Conservation (phyloP, 2,329 filamentous ascomycete genomes). For the Ophiostoma tasmaniense region DNA sequence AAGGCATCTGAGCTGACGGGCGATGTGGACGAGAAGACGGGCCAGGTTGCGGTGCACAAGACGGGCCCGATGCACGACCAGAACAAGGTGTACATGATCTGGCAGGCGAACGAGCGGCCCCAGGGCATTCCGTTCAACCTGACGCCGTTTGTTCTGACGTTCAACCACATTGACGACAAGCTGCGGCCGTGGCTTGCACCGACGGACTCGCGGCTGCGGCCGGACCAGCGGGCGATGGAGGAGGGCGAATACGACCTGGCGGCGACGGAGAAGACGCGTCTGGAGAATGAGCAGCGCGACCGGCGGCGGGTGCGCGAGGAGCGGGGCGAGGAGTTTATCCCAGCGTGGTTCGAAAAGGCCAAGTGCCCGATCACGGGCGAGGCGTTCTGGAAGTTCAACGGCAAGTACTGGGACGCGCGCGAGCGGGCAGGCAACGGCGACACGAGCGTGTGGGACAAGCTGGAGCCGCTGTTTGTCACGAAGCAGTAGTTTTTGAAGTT, state of each 20-base stretch:
- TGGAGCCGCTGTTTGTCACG: constrained; percentile 61
- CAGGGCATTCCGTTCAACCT: constrained; percentile 90
- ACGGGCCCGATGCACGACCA: constrained; percentile 51
- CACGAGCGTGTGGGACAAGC: constrained; percentile 52
- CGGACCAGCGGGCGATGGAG: constrained; percentile 96
- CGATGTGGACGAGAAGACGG: constrained; percentile 26
- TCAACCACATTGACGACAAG: constrained; percentile 87
- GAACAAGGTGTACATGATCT: constrained; percentile 77
- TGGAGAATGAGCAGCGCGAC: constrained; percentile 84
- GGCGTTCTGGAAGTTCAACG: constrained; percentile 81
- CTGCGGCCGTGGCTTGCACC: constrained; percentile 71
- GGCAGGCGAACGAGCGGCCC: constrained; percentile 79
- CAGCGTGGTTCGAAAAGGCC: constrained; percentile 74
- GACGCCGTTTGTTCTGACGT: constrained; percentile 87
- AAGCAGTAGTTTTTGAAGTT: not conserved
- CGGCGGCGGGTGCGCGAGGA: constrained; percentile 65
- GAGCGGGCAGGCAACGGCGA: constrained; percentile 56
- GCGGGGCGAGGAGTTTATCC: constrained; percentile 69
- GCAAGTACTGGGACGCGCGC: constrained; percentile 76
- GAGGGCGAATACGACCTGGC: constrained; percentile 95
- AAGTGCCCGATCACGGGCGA: constrained; percentile 75
- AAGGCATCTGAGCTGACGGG: not conserved
- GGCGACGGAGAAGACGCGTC: constrained; percentile 83
- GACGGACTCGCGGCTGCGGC: constrained; percentile 85
- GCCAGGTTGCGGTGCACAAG: constrained; percentile 32